Percentiles rank a stretch among this genome's conserved stretches.
Evolutionary conservation across 2,329 filamentous ascomycete genomes (phyloP).

Genomic region (Calcarisporium arbuscula): DNA sequence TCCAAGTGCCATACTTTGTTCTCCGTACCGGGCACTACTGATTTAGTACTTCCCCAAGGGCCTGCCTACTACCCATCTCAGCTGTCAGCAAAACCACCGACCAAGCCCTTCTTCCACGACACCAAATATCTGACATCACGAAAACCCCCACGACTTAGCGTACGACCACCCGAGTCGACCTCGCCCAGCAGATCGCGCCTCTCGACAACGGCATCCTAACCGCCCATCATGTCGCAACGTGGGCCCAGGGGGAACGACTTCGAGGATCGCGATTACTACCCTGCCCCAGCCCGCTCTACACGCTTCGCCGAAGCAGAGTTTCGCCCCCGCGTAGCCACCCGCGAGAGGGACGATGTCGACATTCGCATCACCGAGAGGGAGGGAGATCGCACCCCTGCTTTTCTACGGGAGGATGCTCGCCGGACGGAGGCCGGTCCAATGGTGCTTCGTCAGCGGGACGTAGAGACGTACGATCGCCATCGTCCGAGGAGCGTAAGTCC

Average conservation of each 20-base stretch:
- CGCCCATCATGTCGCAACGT: constrained; percentile 13
- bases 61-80: no score
- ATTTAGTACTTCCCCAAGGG: no score
- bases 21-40: no score
- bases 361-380: constrained; percentile 38
- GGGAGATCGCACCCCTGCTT: constrained; percentile 40
- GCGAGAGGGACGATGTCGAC: constrained; percentile 30
- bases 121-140: no score
- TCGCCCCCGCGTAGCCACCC: constrained; percentile 9
- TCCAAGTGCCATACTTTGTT: no score
- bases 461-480: constrained; percentile 48
- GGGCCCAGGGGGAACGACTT: constrained; percentile 31
- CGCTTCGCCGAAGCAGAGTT: constrained; percentile 19
- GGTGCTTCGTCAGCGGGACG: constrained; percentile 48
- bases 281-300: constrained; percentile 27
- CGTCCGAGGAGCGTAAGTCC: constrained; percentile 39
- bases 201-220: no score
- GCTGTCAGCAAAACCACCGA: no score
- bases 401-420: constrained; percentile 44
- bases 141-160: no score
- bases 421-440: constrained; percentile 43
- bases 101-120: no score
- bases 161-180: no score
- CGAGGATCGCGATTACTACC: constrained; percentile 40
- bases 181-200: no score